Percentiles rank a stretch among this genome's conserved stretches.
Evolutionary conservation across 2,329 filamentous ascomycete genomes (phyloP).

Genomic region (Pseudogymnoascus sp.): DNA sequence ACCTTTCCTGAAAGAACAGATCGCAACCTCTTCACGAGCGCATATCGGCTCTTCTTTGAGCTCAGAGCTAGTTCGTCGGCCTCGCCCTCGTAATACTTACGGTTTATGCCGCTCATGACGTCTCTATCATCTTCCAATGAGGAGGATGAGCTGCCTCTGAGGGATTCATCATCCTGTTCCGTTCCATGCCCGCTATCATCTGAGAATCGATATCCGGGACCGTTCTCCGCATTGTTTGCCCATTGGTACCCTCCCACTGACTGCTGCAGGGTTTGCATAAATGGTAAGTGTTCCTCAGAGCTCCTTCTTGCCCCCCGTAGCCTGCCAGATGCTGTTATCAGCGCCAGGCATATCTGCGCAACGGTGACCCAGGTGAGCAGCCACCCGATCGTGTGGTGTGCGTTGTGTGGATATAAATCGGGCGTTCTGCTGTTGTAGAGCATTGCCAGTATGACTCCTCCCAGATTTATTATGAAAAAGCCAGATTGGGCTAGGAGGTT

Average conservation of each 20-base stretch:
- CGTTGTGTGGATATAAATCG: constrained; percentile 75
- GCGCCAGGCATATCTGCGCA: constrained; percentile 56
- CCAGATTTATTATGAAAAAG: constrained; percentile 55
- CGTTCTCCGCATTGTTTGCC: constrained; percentile 29
- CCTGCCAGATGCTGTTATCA: constrained; percentile 21
- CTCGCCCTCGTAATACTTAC: constrained; percentile 31
- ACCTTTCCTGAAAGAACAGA: background rate
- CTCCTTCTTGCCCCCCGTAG: constrained; percentile 21
- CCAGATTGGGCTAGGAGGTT: constrained; percentile 60
- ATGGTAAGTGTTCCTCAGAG: constrained; percentile 45
- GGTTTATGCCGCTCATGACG: background rate
- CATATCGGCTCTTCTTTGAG: background rate
- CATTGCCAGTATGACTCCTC: constrained; percentile 56
- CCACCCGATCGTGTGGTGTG: constrained; percentile 82
- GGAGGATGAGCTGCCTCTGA: constrained; percentile 57
- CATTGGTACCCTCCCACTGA: constrained; percentile 45
- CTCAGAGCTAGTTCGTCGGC: constrained; percentile 19
- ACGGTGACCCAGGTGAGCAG: constrained; percentile 63
- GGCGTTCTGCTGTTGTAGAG: constrained; percentile 76
- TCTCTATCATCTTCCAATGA: constrained; percentile 43
- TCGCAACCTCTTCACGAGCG: background rate
- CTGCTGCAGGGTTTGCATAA: constrained; percentile 53
- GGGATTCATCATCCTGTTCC: constrained; percentile 58
- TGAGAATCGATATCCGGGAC: constrained; percentile 42
- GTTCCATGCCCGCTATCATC: constrained; percentile 67